These are phyloP conservation scores for Tulasnella sp. DNA, from an alignment of 768 basidiomycete species.

Conservation along the genomic window DNA sequence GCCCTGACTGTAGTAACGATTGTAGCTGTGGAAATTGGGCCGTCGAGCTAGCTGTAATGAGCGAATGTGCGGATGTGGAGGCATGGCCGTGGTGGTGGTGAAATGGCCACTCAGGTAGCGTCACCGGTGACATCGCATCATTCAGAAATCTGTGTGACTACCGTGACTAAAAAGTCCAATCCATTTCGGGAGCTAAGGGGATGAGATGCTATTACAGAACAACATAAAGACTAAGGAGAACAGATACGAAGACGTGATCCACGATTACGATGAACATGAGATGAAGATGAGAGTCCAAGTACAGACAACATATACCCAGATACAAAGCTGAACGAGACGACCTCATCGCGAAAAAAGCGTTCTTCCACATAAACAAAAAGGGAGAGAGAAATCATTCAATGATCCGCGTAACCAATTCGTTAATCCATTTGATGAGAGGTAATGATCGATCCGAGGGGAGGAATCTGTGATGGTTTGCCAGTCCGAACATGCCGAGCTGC, in stretches of 20 bases:
- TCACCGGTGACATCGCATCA: slow-evolving; percentile 1
- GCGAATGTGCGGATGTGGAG: neutral
- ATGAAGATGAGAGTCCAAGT: neutral
- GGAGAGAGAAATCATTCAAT: slow-evolving; percentile 27
- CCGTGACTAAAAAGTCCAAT: neutral
- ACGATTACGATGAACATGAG: neutral
- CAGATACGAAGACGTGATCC: neutral
- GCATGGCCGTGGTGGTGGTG: slow-evolving; percentile 3
- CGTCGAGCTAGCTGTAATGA: neutral
- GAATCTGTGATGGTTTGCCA: slow-evolving; percentile 75
- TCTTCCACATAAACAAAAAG: neutral
- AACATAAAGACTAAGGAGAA: neutral
- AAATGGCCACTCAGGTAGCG: neutral
- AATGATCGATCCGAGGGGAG: slow-evolving; percentile 53
- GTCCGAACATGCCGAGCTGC: slow-evolving; percentile 71
- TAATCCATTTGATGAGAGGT: slow-evolving; percentile 76
- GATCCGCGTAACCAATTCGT: slow-evolving; percentile 52
- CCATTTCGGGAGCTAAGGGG: neutral
- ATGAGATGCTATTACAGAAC: neutral
- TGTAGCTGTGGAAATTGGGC: neutral
- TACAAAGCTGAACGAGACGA: neutral
- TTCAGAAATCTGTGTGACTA: neutral
- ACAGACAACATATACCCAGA: neutral
- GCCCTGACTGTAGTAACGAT: neutral
- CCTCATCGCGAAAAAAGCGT: neutral